Percentiles rank a stretch among this genome's conserved stretches.
Evolutionary conservation across 768 basidiomycete genomes (phyloP).

Genomic region (Collybia mongolica): DNA sequence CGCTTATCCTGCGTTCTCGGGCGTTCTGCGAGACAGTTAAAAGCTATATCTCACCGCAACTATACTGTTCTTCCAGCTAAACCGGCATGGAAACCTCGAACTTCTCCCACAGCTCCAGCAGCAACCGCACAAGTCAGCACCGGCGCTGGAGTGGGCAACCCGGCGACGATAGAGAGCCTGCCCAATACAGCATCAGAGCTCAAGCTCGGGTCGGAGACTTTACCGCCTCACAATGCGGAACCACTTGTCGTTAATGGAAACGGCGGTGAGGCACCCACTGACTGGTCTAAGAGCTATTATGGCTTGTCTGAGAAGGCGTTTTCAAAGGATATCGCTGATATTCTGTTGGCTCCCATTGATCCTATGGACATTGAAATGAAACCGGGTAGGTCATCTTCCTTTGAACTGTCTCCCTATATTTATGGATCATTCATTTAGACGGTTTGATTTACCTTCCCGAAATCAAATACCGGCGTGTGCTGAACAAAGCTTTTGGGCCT

Average conservation of each 20-base stretch:
- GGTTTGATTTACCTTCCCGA: slow-evolving; percentile 95
- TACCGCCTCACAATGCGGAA: slow-evolving; percentile 4
- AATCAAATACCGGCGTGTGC: slow-evolving; percentile 90
- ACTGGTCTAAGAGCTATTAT: slow-evolving; percentile 89
- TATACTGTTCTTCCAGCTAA: slow-evolving; percentile 4
- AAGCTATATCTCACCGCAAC: slow-evolving; percentile 1
- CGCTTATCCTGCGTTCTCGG: slow-evolving; percentile 13
- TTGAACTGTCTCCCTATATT: neutral
- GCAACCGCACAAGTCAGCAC: slow-evolving; percentile 4
- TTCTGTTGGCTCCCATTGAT: slow-evolving; percentile 73
- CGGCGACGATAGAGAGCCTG: neutral
- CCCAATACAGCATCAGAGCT: neutral
- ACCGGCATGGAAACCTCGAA: slow-evolving; percentile 7
- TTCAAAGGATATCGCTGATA: slow-evolving; percentile 66
- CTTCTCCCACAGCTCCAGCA: neutral
- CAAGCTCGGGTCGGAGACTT: slow-evolving; percentile 8
- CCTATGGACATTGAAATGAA: slow-evolving; percentile 88
- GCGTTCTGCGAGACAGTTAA: slow-evolving; percentile 2
- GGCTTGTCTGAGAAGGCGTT: slow-evolving; percentile 82
- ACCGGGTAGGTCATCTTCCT: slow-evolving; percentile 59
- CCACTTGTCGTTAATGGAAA: slow-evolving; percentile 1
- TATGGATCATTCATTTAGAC: slow-evolving; percentile 43
- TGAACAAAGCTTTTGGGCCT: slow-evolving; percentile 94
- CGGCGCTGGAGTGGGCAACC: slow-evolving; percentile 9
- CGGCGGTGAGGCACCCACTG: slow-evolving; percentile 37